Evolutionary conservation across 345 rosid species (phyloP), one percentile per base, ranked within the genome.

Genomic region (Streptanthus diversifolius): DNA sequence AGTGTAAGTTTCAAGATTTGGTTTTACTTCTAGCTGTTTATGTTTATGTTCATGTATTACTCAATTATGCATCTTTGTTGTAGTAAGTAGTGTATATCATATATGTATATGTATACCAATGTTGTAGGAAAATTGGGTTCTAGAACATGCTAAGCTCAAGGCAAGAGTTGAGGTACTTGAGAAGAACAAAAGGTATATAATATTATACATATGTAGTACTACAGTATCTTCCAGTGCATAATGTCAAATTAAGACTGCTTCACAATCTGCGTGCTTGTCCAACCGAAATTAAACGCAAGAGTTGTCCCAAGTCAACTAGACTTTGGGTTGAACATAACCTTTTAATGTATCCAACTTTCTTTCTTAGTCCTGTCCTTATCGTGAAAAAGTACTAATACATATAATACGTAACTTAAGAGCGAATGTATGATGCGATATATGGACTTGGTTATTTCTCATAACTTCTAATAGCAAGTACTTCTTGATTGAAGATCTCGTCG

Each of bases 111-210:
- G 3, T 3, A 25, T 71, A 57, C 29, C 53, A 58, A 33, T 63
- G 55, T 74, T 79, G 35, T 82, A 89, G 91, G 88, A 86, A 70
- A 88, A 83, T 80, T 91, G 96, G 97, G 82, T 84, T 52, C 74
- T 95, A 70, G 93, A 95, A 43, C 83, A 88, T 79, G 93, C 96
- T 65, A 91, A 88, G 85, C 91, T 95, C 53, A 95, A 91, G 80
- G 95, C 93, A 37, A 85, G 96, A 76, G 65, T 89, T 78, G 99
- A 95, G 75, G 81, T 95, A 64, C 75, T 95, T 68, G 91, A 88
- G 70, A 87, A 74, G 82, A 95, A 91, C 81, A 84, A 87, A 69
- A 89, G 87, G 99, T 87, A 84, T n/a, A 33, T 85, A 83, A 21
- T 1, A 33, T 33, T 30, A 30, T 13, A 36, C 27, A 68, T 45